These are phyloP conservation scores for Porcisia hertigi DNA, from an alignment of 208 protist species.

Conservation along the genomic window DNA sequence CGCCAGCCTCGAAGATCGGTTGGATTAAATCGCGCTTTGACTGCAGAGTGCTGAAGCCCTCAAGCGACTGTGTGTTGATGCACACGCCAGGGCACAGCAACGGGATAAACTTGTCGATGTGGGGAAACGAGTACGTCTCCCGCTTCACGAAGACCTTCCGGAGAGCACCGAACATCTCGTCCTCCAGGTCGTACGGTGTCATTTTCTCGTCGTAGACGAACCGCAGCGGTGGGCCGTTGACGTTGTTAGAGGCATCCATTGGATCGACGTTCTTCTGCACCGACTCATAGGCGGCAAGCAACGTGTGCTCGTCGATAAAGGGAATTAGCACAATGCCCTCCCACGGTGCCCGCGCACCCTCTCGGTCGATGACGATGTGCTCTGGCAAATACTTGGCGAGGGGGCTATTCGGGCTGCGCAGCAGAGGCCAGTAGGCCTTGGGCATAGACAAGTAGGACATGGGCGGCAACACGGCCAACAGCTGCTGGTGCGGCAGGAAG, in stretches of 20 bases:
- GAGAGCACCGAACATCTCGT: conserved; percentile 65
- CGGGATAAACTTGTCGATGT: conserved; percentile 51
- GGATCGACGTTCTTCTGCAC: conserved; percentile 63
- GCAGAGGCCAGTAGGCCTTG: conserved; percentile 87
- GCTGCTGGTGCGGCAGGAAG: conserved; percentile 94
- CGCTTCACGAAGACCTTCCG: conserved; percentile 51
- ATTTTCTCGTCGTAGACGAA: conserved; percentile 74
- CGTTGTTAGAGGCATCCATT: conserved; percentile 79
- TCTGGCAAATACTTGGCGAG: conserved; percentile 85
- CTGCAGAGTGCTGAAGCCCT: conserved; percentile 82
- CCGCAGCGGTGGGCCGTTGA: conserved; percentile 52
- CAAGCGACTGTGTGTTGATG: conserved; percentile 55
- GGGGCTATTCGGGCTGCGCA: conserved; percentile 63
- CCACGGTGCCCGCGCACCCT: conserved; percentile 86
- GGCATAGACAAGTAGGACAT: conserved; percentile 91
- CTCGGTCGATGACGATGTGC: conserved; percentile 87
- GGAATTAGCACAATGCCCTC: conserved; percentile 93
- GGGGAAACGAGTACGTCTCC: conserved; percentile 61
- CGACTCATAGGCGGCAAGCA: conserved; percentile 78
- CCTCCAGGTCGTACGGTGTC: conserved; percentile 44
- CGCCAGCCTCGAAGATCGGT: conserved; percentile 52
- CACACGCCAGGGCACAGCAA: conserved; percentile 62
- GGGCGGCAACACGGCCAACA: conserved; percentile 98
- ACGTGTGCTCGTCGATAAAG: conserved; percentile 85
- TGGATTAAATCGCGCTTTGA: conserved; percentile 59